phyloP scores from a whole-genome alignment of 768 basidiomycete genomes.

The Dacryopinax primogenitus region DNA sequence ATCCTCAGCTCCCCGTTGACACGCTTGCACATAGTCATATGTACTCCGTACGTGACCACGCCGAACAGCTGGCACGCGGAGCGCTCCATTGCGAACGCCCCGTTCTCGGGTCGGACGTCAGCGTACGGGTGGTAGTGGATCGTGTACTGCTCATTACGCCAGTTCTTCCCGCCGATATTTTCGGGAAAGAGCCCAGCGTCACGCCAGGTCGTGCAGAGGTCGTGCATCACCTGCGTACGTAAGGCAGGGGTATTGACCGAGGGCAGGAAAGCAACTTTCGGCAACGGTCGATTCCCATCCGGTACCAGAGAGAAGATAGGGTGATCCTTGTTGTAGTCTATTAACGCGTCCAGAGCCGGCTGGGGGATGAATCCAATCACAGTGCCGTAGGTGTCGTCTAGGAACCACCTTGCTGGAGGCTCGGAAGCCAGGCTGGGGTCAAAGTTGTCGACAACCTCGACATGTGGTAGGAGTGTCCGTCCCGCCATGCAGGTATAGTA shows the following conservation, averaged over 20 bases:
- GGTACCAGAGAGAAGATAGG: not conserved
- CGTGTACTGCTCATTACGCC: conserved; percentile 77
- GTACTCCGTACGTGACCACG: conserved; percentile 80
- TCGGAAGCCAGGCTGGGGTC: not conserved
- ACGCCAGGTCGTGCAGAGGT: conserved; percentile 64
- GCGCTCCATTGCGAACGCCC: conserved; percentile 80
- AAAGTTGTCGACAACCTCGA: conserved; percentile 4
- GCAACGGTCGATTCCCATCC: not conserved
- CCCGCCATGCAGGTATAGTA: not conserved
- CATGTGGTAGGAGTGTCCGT: not conserved
- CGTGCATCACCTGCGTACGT: conserved; percentile 49
- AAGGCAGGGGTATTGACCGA: conserved; percentile 43
- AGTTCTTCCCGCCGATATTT: conserved; percentile 60
- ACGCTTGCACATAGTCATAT: conserved; percentile 64
- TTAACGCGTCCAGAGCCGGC: not conserved
- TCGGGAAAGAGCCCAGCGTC: conserved; percentile 48
- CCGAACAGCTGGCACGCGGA: conserved; percentile 83
- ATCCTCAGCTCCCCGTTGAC: conserved; percentile 35
- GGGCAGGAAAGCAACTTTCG: conserved; percentile 36
- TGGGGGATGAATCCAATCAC: not conserved
- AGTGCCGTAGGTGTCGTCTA: not conserved
- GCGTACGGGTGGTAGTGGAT: conserved; percentile 61
- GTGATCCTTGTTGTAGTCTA: not conserved
- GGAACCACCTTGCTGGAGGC: not conserved
- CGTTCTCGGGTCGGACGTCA: conserved; percentile 34